These are phyloP conservation scores for Cyanidioschyzon merolae DNA, from an alignment of 23 red algal genomes.

Conservation along the genomic window DNA sequence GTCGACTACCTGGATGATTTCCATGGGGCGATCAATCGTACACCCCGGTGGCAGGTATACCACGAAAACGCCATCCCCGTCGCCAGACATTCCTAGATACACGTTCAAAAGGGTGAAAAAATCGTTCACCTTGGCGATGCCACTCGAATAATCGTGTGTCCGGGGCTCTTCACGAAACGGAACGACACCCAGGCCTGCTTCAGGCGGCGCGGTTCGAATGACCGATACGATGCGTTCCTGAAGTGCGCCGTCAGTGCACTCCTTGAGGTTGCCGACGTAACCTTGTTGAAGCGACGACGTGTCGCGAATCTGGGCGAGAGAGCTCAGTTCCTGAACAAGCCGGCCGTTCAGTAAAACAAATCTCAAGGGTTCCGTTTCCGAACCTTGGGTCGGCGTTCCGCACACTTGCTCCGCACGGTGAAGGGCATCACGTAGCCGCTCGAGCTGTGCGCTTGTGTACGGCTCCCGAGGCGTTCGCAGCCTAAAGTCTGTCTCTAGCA, in stretches of 20 bases:
- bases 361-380: not conserved
- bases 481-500: not conserved
- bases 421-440: not conserved
- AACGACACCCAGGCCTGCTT: not conserved
- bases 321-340: constrained; percentile 6
- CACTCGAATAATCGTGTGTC: not conserved
- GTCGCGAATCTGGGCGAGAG: not conserved
- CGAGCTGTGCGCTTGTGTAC: not conserved
- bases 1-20: constrained; percentile 1
- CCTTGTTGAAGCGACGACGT: not conserved
- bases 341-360: not conserved
- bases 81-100: not conserved
- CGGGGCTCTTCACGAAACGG: not conserved
- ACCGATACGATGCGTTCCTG: not conserved
- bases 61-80: not conserved
- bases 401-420: not conserved
- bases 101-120: constrained; percentile 3
- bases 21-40: not conserved
- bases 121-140: not conserved
- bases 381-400: not conserved
- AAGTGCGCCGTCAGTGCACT: not conserved
- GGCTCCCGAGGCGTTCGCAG: not conserved
- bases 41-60: not conserved
- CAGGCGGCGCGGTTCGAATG: not conserved
- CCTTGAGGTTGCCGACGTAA: not conserved